Evolutionary conservation across 495 filamentous ascomycete species (phyloP).

Genomic region (Penicillium simplicissimum): DNA sequence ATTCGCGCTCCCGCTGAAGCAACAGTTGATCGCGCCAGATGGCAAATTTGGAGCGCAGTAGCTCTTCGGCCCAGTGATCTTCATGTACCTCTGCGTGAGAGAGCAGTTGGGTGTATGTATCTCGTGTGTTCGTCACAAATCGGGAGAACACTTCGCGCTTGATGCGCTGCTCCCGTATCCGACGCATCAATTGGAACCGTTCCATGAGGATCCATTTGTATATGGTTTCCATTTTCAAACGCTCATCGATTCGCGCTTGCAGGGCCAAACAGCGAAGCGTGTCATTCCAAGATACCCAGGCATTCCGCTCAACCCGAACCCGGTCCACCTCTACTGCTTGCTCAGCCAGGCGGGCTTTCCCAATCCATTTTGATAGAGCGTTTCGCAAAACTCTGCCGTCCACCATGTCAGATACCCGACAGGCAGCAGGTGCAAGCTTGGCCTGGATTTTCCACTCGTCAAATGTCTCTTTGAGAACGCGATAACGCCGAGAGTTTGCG

Average conservation of each 20-base stretch:
- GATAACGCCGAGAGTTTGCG: conserved; percentile 31
- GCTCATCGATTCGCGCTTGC: conserved; percentile 56
- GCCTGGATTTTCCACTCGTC: conserved; percentile 44
- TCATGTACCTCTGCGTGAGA: conserved; percentile 40
- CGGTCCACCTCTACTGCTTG: conserved; percentile 58
- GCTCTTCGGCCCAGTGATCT: conserved; percentile 32
- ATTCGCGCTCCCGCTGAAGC: conserved; percentile 46
- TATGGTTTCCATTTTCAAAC: conserved; percentile 56
- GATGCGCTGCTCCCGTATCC: conserved; percentile 53
- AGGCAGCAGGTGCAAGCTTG: conserved; percentile 50
- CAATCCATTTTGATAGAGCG: conserved; percentile 54
- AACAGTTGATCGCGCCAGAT: conserved; percentile 47
- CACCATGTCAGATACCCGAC: conserved; percentile 47
- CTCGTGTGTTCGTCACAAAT: conserved; percentile 43
- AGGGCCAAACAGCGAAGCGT: conserved; percentile 57
- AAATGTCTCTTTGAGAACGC: conserved; percentile 32
- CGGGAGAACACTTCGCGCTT: conserved; percentile 45
- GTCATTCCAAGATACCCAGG: conserved; percentile 69
- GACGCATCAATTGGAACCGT: conserved; percentile 51
- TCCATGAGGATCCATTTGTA: conserved; percentile 66
- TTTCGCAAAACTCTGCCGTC: conserved; percentile 50
- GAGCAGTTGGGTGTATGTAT: conserved; percentile 40
- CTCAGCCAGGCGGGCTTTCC: conserved; percentile 47
- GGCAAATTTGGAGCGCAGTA: conserved; percentile 40
- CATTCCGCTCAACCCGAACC: conserved; percentile 54